A percentile compares a stretch with the other conserved stretches of the same genome.
Evolutionary conservation across 129 eudicot species (phyloP).

Genomic region (Escallonia rubra): DNA sequence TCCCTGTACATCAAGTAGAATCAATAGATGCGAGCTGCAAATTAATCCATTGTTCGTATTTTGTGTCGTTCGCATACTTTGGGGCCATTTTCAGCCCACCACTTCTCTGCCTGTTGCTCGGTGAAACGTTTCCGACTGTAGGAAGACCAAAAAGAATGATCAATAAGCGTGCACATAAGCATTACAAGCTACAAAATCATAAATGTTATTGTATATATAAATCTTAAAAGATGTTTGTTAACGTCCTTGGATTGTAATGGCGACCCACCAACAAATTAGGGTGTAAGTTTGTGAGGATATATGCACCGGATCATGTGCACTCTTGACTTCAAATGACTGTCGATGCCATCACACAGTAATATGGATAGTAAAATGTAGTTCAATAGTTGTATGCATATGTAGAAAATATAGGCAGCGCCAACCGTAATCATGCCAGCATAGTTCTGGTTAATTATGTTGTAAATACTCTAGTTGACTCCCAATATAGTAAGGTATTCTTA

Average conservation of each 20-base stretch:
- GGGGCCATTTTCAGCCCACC: slow-evolving; percentile 60
- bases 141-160: slow-evolving; percentile 1
- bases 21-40: neutral
- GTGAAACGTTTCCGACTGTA: slow-evolving; percentile 59
- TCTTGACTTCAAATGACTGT: too few relatives aligned
- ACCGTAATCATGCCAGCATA: too few relatives aligned
- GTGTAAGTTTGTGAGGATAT: too few relatives aligned
- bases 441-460: too few relatives aligned
- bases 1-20: neutral
- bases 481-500: slow-evolving; percentile 6
- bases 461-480: neutral
- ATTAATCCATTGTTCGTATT: slow-evolving; percentile 15
- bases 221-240: too few relatives aligned
- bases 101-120: slow-evolving; percentile 62
- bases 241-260: too few relatives aligned
- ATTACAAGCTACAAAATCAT: neutral
- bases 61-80: slow-evolving; percentile 44
- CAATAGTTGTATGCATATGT: too few relatives aligned
- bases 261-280: too few relatives aligned
- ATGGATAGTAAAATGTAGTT: too few relatives aligned
- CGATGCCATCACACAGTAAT: too few relatives aligned
- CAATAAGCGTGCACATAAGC: neutral
- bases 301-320: too few relatives aligned
- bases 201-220: neutral
- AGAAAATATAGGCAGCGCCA: too few relatives aligned